Percentiles rank a stretch among this genome's conserved stretches.
Evolutionary conservation across 2,329 filamentous ascomycete species (phyloP).

Genomic region (Lasiodiplodia theobromae): DNA sequence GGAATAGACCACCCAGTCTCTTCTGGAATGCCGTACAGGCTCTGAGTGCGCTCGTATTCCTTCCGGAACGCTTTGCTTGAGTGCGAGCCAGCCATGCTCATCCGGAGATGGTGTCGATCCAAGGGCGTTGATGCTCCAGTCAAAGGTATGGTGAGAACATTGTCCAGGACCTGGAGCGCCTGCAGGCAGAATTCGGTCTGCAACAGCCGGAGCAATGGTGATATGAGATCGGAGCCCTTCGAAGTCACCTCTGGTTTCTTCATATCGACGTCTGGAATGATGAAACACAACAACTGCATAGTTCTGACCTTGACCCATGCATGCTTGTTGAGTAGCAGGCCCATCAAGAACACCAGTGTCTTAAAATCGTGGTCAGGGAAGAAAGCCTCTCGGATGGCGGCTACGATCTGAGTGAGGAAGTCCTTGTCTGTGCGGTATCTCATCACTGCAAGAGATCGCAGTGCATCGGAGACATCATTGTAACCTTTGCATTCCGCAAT

Average conservation of each 20-base stretch:
- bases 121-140: constrained; percentile 73
- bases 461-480: constrained; percentile 69
- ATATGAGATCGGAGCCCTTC: constrained; percentile 94
- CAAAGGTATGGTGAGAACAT: constrained; percentile 87
- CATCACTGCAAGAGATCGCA: constrained; percentile 73
- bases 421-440: constrained; percentile 74
- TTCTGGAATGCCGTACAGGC: constrained; percentile 94
- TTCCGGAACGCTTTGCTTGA: constrained; percentile 82
- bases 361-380: constrained; percentile 84
- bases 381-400: constrained; percentile 77
- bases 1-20: constrained; percentile 96
- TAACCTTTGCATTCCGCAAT: constrained; percentile 78
- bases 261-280: constrained; percentile 93
- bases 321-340: constrained; percentile 85
- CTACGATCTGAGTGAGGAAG: constrained; percentile 76
- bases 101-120: constrained; percentile 92
- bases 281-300: constrained; percentile 84
- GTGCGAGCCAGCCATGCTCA: constrained; percentile 95
- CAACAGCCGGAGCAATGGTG: constrained; percentile 84
- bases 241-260: constrained; percentile 85
- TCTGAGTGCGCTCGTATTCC: constrained; percentile 93
- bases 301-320: constrained; percentile 92
- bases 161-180: constrained; percentile 88
- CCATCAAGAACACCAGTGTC: constrained; percentile 88
- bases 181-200: constrained; percentile 95